Evolutionary conservation across 441 rosid species (phyloP).

Genomic region (Aleurites moluccanus): DNA sequence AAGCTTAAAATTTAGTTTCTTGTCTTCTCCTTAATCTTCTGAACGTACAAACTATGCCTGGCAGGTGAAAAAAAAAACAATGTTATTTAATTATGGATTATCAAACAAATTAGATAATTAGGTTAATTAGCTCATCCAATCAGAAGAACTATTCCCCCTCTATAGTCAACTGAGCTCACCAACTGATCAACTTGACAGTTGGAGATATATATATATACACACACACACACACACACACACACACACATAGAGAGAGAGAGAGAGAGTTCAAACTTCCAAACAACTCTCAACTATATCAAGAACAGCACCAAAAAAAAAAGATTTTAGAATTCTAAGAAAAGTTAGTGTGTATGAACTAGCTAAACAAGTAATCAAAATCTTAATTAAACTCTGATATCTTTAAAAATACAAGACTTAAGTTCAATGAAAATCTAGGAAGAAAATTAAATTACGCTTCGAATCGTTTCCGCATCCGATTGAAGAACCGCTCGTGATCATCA

Average conservation of each 20-base stretch:
- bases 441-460: constrained; percentile 60
- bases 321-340: background rate
- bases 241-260: too few species aligned
- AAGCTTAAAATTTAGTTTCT: background rate
- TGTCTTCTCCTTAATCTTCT: background rate
- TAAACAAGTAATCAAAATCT: background rate
- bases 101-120: background rate
- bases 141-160: background rate
- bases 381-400: background rate
- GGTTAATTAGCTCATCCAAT: constrained; percentile 2
- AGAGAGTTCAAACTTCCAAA: constrained; percentile 14
- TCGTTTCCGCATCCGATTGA: constrained; percentile 71
- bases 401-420: background rate
- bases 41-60: background rate
- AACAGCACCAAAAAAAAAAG: background rate
- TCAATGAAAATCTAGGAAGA: background rate
- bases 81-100: background rate
- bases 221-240: too few species aligned
- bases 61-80: background rate
- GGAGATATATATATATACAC: background rate
- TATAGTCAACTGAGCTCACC: constrained; percentile 18
- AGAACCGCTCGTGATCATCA: constrained; percentile 83
- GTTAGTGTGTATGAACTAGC: background rate
- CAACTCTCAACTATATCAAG: background rate
- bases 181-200: background rate